These are phyloP conservation scores for Eucalyptus cloeziana DNA, from an alignment of 345 rosid species.

Conservation along the genomic window DNA sequence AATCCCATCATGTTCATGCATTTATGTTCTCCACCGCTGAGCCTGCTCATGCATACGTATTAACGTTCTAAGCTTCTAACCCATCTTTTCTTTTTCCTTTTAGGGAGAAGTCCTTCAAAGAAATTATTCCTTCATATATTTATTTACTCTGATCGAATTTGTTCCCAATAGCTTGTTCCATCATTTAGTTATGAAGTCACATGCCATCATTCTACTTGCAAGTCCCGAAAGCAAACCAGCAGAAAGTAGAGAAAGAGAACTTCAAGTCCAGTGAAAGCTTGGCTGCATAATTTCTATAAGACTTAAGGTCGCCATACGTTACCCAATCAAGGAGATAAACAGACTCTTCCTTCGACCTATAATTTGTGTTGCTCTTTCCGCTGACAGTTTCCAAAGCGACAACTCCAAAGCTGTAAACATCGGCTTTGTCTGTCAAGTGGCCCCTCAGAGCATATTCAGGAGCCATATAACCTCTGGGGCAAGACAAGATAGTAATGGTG, in stretches of 20 bases:
- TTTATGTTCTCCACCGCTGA: neutral
- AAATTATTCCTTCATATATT: neutral
- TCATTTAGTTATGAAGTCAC: neutral
- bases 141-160: neutral
- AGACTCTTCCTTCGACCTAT: conserved; percentile 86
- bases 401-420: conserved; percentile 85
- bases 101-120: neutral
- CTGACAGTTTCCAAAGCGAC: conserved; percentile 73
- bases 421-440: conserved; percentile 88
- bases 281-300: neutral
- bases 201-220: neutral
- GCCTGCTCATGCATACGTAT: neutral
- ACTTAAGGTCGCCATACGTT: neutral
- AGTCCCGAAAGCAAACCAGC: neutral
- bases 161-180: neutral
- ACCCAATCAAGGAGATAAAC: conserved; percentile 95
- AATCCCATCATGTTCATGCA: neutral
- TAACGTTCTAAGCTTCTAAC: neutral
- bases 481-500: too few relatives aligned
- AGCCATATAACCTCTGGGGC: too few relatives aligned
- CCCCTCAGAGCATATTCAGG: conserved; percentile 39
- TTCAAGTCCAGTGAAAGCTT: neutral
- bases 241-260: neutral
- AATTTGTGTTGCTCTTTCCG: conserved; percentile 89
- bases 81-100: neutral